These are phyloP conservation scores for Pseudognaphalium luteoalbum DNA, from an alignment of 129 eudicot genomes.

Conservation along the genomic window DNA sequence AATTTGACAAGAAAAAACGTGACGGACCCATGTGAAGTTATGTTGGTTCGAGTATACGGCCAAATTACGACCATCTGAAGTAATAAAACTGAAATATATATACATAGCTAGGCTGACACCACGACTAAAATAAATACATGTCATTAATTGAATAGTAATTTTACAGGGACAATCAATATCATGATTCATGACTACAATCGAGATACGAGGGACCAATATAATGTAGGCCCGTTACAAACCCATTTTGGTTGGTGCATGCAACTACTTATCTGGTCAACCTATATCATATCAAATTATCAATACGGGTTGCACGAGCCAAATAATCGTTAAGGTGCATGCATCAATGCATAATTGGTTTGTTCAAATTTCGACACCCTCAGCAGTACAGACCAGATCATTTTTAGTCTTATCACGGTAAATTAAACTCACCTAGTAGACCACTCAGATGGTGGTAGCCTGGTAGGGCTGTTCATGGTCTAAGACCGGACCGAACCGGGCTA, in stretches of 20 bases:
- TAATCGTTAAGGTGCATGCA: too few relatives aligned
- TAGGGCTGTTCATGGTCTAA: too few relatives aligned
- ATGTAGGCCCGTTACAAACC: not conserved
- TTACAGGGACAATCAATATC: not conserved
- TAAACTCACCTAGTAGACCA: too few relatives aligned
- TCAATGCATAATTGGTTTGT: too few relatives aligned
- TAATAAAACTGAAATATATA: not conserved
- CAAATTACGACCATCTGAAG: too few relatives aligned
- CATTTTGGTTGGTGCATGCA: constrained; percentile 1
- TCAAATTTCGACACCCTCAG: too few relatives aligned
- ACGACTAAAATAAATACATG: not conserved
- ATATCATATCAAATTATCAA: too few relatives aligned
- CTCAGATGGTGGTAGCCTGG: too few relatives aligned
- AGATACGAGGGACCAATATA: constrained; percentile 9
- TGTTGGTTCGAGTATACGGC: not conserved
- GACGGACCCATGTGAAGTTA: not conserved
- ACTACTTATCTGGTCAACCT: constrained; percentile 1
- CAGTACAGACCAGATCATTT: too few relatives aligned
- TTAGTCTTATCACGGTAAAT: too few relatives aligned
- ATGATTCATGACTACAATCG: constrained; percentile 8
- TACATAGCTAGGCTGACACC: not conserved
- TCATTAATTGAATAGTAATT: not conserved
- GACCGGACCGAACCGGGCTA: too few relatives aligned
- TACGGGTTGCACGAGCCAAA: too few relatives aligned
- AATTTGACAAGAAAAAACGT: not conserved